These are phyloP conservation scores for Ascochyta rabiei DNA, from an alignment of 2,329 filamentous ascomycete species.

Conservation along the genomic window DNA sequence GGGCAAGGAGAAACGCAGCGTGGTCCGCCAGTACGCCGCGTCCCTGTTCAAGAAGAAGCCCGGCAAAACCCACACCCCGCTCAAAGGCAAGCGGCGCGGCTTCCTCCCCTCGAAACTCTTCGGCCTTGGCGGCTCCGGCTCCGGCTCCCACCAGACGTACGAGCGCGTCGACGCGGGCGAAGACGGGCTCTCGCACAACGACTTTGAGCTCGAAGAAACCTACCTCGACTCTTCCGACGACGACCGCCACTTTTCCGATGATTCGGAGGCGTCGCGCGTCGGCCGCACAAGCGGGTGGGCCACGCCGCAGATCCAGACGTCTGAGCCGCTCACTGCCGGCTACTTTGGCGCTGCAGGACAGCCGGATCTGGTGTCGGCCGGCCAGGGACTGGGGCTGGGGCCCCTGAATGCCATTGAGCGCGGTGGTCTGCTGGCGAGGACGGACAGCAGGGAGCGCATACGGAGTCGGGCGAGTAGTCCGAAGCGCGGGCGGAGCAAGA, in stretches of 20 bases:
- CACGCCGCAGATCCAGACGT: constrained; percentile 65
- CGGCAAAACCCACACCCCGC: constrained; percentile 38
- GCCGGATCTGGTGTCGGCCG: constrained; percentile 35
- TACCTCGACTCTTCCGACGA: constrained; percentile 63
- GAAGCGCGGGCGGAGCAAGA: constrained; percentile 34
- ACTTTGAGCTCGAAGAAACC: constrained; percentile 71
- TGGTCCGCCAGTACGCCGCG: constrained; percentile 61
- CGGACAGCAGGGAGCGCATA: constrained; percentile 84
- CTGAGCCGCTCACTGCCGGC: constrained; percentile 18
- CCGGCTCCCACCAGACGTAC: constrained; percentile 61
- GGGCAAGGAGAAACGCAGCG: constrained; percentile 74
- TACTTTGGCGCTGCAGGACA: constrained; percentile 27
- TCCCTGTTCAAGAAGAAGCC: constrained; percentile 53
- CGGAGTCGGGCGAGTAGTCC: constrained; percentile 58
- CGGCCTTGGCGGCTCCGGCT: constrained; percentile 45
- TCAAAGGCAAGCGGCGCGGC: constrained; percentile 46
- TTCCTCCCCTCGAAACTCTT: constrained; percentile 65
- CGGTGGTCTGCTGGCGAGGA: constrained; percentile 77
- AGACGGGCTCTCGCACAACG: constrained; percentile 70
- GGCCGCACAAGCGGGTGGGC: constrained; percentile 70
- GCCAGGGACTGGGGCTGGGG: constrained; percentile 39
- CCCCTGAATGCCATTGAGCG: constrained; percentile 54
- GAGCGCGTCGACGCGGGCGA: constrained; percentile 76
- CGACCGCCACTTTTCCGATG: constrained; percentile 63
- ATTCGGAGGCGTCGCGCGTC: constrained; percentile 61